Percentiles rank a stretch among this genome's conserved stretches.
Evolutionary conservation across 169 alveolate genomes (phyloP).

Genomic region (Eimeria maxima): DNA sequence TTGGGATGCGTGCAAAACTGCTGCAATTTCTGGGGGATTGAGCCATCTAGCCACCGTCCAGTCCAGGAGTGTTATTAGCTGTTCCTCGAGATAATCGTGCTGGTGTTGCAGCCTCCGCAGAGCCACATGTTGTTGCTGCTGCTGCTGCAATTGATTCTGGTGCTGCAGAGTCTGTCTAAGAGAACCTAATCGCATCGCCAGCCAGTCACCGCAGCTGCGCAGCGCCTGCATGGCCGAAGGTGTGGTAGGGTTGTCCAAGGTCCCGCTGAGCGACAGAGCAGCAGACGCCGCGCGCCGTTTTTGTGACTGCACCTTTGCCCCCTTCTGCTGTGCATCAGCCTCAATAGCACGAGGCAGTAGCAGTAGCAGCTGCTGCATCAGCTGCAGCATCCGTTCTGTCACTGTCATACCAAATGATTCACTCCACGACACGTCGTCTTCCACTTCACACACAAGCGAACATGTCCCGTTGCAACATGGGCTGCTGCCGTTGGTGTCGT

Average conservation of each 20-base stretch:
- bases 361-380: slow-evolving; percentile 78
- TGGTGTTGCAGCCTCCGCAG: slow-evolving; percentile 55
- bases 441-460: slow-evolving; percentile 10
- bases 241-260: slow-evolving; percentile 56
- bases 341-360: slow-evolving; percentile 68
- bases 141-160: neutral
- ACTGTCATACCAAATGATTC: neutral
- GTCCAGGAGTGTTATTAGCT: slow-evolving; percentile 45
- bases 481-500: neutral
- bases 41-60: slow-evolving; percentile 70
- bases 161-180: slow-evolving; percentile 64
- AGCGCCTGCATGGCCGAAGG: slow-evolving; percentile 66
- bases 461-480: neutral
- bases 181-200: slow-evolving; percentile 42
- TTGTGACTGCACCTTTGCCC: slow-evolving; percentile 39
- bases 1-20: neutral
- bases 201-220: slow-evolving; percentile 76
- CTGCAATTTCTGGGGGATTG: neutral
- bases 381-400: slow-evolving; percentile 75
- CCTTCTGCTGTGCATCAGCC: slow-evolving; percentile 70
- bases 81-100: slow-evolving; percentile 54
- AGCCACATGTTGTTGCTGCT: neutral
- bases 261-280: slow-evolving; percentile 73
- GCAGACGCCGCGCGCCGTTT: slow-evolving; percentile 66
- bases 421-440: neutral